Evolutionary conservation across 1,139 yeast species (phyloP).

Genomic region (Casaregolazyma suthepensis): DNA sequence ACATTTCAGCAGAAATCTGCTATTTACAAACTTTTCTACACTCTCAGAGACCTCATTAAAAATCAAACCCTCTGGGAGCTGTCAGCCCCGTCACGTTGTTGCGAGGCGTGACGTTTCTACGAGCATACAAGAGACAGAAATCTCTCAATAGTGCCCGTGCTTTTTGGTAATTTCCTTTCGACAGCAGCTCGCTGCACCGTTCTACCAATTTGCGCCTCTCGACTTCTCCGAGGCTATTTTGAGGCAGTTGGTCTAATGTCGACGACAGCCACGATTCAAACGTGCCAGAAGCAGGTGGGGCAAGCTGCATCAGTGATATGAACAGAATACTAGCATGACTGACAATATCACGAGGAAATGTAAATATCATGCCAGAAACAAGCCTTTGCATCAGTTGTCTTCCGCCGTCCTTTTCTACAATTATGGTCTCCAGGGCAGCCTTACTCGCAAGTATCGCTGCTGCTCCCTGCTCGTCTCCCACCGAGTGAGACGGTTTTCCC

Average conservation of each 20-base stretch:
- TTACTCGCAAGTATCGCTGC: constrained; percentile 49
- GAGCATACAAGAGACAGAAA: constrained; percentile 74
- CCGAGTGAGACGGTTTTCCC: constrained; percentile 69
- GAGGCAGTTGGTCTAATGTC: constrained; percentile 51
- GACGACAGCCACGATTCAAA: constrained; percentile 50
- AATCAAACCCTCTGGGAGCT: constrained; percentile 7
- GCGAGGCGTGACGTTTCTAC: constrained; percentile 65
- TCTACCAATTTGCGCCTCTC: constrained; percentile 59
- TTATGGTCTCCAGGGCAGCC: constrained; percentile 37
- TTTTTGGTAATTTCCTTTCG: constrained; percentile 65
- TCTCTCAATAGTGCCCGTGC: constrained; percentile 65
- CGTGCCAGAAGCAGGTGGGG: constrained; percentile 6
- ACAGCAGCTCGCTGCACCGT: constrained; percentile 54
- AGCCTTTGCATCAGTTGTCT: constrained; percentile 49
- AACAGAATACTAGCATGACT: constrained; percentile 73
- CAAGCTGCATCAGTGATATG: constrained; percentile 57
- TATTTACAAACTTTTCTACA: not conserved
- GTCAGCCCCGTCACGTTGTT: not conserved
- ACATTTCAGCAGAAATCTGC: not conserved
- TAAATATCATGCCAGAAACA: constrained; percentile 61
- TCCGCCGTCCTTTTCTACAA: constrained; percentile 46
- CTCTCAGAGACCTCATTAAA: not conserved
- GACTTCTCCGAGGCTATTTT: constrained; percentile 52
- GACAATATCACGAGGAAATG: constrained; percentile 64
- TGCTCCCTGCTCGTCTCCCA: constrained; percentile 42